Evolutionary conservation across 192 early-diverging fungal species (phyloP).

Genomic region (Entomortierella lignicola): DNA sequence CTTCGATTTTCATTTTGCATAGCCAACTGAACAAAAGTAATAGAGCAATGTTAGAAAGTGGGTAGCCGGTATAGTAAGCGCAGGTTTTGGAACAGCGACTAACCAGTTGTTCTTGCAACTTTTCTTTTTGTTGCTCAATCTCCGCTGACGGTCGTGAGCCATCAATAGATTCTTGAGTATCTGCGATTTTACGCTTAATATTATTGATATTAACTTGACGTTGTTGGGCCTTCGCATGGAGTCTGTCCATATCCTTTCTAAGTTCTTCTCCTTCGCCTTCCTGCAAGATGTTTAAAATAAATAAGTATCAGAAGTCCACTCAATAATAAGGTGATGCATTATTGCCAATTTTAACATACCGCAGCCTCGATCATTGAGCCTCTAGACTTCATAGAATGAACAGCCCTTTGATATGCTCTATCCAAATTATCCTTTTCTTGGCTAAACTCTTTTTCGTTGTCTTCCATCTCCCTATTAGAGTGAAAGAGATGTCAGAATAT

Average conservation of each 20-base stretch:
- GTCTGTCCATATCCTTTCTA: conserved; percentile 37
- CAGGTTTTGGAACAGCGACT: background rate
- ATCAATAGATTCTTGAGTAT: conserved; percentile 33
- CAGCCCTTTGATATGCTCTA: conserved; percentile 27
- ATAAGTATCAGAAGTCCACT: background rate
- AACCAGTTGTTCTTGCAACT: conserved; percentile 51
- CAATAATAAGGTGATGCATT: background rate
- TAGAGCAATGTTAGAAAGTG: too few species aligned
- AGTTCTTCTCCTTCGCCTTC: conserved; percentile 44
- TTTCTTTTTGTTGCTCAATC: conserved; percentile 21
- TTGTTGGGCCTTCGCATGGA: conserved; percentile 45
- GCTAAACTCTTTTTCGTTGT: background rate
- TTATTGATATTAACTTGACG: conserved; percentile 37
- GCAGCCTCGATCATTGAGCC: conserved; percentile 18
- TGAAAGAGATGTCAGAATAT: background rate
- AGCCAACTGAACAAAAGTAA: conserved; percentile 13
- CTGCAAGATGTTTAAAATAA: conserved; percentile 21
- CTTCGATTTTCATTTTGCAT: conserved; percentile 62
- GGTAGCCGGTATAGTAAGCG: too few species aligned
- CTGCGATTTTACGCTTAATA: conserved; percentile 45
- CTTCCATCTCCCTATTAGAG: conserved; percentile 26
- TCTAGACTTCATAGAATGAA: conserved; percentile 15
- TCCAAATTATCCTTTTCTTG: conserved; percentile 30
- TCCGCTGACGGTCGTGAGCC: conserved; percentile 28
- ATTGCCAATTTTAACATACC: conserved; percentile 6